A percentile compares a stretch with the other conserved stretches of the same genome.
phyloP scores from a whole-genome alignment of 2,329 filamentous ascomycete species.

The Daldinia sp. region DNA sequence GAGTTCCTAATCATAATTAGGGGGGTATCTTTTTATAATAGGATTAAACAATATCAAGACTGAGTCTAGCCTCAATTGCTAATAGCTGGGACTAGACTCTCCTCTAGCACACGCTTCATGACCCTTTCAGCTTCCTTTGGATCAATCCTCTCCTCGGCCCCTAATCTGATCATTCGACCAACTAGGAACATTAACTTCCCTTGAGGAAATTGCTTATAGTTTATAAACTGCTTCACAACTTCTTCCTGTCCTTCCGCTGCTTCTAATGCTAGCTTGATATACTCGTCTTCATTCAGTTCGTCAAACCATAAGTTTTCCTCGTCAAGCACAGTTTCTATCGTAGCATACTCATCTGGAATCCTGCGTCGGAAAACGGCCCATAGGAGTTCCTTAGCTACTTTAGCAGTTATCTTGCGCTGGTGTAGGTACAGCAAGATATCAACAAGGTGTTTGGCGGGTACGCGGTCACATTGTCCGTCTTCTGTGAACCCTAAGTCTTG shows the following conservation, averaged over 20 bases:
- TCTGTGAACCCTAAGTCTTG: slow-evolving; percentile 55
- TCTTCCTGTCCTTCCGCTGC: slow-evolving; percentile 61
- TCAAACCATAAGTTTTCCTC: slow-evolving; percentile 66
- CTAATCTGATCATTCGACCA: slow-evolving; percentile 68
- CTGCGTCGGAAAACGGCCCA: slow-evolving; percentile 64
- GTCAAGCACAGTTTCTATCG: slow-evolving; percentile 61
- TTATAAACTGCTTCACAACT: slow-evolving; percentile 60
- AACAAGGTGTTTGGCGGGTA: slow-evolving; percentile 62
- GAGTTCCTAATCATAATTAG: slow-evolving; percentile 8
- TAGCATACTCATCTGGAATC: slow-evolving; percentile 53
- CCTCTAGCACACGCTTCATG: slow-evolving; percentile 54
- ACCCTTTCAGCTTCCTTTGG: slow-evolving; percentile 63
- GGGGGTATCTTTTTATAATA: slow-evolving; percentile 21
- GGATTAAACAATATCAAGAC: slow-evolving; percentile 4
- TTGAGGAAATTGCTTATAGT: slow-evolving; percentile 61
- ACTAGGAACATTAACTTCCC: slow-evolving; percentile 72
- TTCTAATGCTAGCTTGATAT: slow-evolving; percentile 59
- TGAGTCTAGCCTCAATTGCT: slow-evolving; percentile 13
- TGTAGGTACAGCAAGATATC: slow-evolving; percentile 65
- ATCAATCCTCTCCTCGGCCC: slow-evolving; percentile 67
- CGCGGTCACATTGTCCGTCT: slow-evolving; percentile 61
- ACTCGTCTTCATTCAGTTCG: slow-evolving; percentile 63
- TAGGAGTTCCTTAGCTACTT: slow-evolving; percentile 69
- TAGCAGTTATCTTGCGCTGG: slow-evolving; percentile 64
- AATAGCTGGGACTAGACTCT: slow-evolving; percentile 44